These are phyloP conservation scores for Chenopodium formosanum DNA, from an alignment of 148 eudicot genomes.

Conservation along the genomic window DNA sequence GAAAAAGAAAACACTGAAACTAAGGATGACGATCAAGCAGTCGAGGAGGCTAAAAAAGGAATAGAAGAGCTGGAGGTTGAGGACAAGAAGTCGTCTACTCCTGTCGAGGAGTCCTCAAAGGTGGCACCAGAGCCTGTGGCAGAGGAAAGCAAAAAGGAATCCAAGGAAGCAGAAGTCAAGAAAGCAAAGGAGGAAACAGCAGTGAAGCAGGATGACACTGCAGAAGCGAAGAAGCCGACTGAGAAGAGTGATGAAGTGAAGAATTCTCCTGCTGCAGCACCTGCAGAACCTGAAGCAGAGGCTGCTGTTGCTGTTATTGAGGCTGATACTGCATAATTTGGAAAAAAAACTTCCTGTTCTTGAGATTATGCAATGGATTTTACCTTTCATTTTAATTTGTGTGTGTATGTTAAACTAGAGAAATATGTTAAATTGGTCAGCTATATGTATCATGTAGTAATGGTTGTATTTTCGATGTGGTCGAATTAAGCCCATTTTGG, in stretches of 20 bases:
- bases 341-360: not conserved
- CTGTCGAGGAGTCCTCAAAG: conserved; percentile 25
- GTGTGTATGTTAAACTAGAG: not conserved
- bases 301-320: conserved; percentile 5
- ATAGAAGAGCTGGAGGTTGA: conserved; percentile 13
- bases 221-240: conserved; percentile 4
- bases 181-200: not conserved
- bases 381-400: not conserved
- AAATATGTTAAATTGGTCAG: conserved; percentile 7
- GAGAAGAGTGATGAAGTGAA: conserved; percentile 5
- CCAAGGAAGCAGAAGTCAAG: conserved; percentile 9
- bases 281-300: not conserved
- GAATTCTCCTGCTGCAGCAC: not conserved
- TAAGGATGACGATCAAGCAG: not conserved
- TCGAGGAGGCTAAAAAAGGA: not conserved
- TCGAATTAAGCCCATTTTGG: conserved; percentile 15
- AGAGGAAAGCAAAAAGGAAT: not conserved
- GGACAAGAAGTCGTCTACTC: not conserved
- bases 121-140: conserved; percentile 24
- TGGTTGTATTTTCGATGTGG: not conserved
- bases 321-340: conserved; percentile 22
- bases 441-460: not conserved
- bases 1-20: not conserved
- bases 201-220: not conserved
- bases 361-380: conserved; percentile 1